These are phyloP conservation scores for Datisca glomerata DNA, from an alignment of 306 rosid species.

Conservation along the genomic window DNA sequence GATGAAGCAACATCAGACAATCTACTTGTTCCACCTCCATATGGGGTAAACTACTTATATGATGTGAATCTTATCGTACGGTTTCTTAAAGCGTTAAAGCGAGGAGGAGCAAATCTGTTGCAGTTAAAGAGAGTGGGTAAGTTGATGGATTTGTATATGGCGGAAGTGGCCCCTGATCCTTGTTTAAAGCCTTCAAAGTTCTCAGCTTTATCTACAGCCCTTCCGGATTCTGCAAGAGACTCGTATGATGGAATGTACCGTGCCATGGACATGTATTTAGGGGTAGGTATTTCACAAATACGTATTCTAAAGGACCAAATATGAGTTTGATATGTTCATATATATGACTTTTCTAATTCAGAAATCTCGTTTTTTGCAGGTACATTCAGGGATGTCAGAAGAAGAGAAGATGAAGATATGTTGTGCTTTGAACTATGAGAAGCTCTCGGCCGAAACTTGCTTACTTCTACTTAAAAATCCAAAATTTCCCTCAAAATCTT, in stretches of 20 bases:
- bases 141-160: constrained; percentile 66
- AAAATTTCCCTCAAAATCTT: constrained; percentile 56
- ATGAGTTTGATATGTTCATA: not conserved
- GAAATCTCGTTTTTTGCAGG: constrained; percentile 32
- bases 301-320: not conserved
- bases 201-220: constrained; percentile 42
- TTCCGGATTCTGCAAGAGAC: constrained; percentile 77
- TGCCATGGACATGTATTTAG: constrained; percentile 73
- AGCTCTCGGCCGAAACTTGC: constrained; percentile 60
- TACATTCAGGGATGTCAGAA: constrained; percentile 62
- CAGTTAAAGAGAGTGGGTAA: constrained; percentile 47
- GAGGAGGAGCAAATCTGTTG: constrained; percentile 23
- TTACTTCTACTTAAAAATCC: constrained; percentile 48
- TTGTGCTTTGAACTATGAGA: constrained; percentile 51
- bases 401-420: constrained; percentile 70
- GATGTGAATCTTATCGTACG: constrained; percentile 83
- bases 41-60: constrained; percentile 49
- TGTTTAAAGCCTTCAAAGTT: constrained; percentile 66
- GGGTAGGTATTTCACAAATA: constrained; percentile 40
- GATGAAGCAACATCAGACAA: constrained; percentile 76
- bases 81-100: constrained; percentile 50
- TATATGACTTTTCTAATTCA: not conserved
- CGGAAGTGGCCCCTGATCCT: constrained; percentile 97
- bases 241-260: constrained; percentile 71
- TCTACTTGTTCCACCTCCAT: constrained; percentile 80